A percentile compares a stretch with the other conserved stretches of the same genome.
Conservation (phyloP, 2,329 filamentous ascomycete genomes). For the Calonectria hawksworthii region DNA sequence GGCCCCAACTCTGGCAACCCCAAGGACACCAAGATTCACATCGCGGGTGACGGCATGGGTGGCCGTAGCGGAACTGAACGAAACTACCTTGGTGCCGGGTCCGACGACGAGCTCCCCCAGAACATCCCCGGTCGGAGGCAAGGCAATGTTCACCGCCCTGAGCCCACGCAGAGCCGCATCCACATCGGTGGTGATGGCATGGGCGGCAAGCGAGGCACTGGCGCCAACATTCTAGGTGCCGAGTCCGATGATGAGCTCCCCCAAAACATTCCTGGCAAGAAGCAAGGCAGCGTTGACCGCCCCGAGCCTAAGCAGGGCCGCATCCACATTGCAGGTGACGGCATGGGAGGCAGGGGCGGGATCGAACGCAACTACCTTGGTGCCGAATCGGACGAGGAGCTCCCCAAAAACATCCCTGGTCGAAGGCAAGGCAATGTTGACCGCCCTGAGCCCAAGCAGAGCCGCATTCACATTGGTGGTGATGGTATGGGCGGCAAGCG, state of each 20-base stretch:
- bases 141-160: slow-evolving; percentile 29
- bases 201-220: slow-evolving; percentile 70
- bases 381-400: slow-evolving; percentile 62
- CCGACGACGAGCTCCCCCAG: slow-evolving; percentile 41
- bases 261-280: slow-evolving; percentile 35
- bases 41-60: slow-evolving; percentile 62
- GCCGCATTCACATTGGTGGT: slow-evolving; percentile 62
- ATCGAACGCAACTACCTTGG: slow-evolving; percentile 69
- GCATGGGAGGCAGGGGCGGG: slow-evolving; percentile 74
- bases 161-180: slow-evolving; percentile 44
- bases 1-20: slow-evolving; percentile 18
- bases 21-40: slow-evolving; percentile 52
- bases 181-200: slow-evolving; percentile 73
- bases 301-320: slow-evolving; percentile 35
- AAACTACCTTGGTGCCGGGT: slow-evolving; percentile 67
- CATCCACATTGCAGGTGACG: slow-evolving; percentile 68
- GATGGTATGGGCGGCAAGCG: slow-evolving; percentile 79
- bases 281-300: slow-evolving; percentile 29
- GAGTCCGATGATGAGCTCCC: slow-evolving; percentile 41
- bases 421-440: slow-evolving; percentile 34
- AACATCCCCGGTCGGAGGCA: slow-evolving; percentile 36
- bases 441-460: slow-evolving; percentile 33
- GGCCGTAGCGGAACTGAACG: slow-evolving; percentile 67
- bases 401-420: slow-evolving; percentile 38
- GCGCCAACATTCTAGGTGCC: slow-evolving; percentile 68